Evolutionary conservation across 2,329 filamentous ascomycete genomes (phyloP).

Genomic region (Cytospora paraplurivora): DNA sequence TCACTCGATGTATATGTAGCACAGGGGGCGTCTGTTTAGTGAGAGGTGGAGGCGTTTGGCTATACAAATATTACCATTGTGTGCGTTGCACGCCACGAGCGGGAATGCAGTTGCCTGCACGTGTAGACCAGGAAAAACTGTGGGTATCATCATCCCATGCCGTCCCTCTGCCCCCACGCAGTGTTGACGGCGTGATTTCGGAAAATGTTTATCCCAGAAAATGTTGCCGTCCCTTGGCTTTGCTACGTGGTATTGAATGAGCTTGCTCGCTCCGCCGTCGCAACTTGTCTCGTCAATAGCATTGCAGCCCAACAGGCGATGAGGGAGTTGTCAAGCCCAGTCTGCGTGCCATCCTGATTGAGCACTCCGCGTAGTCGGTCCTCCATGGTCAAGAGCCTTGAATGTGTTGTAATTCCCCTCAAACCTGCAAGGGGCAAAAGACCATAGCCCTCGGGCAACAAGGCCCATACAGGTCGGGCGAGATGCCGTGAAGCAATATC

Average conservation of each 20-base stretch:
- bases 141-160: conserved; percentile 1
- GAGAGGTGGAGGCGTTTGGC: conserved; percentile 3
- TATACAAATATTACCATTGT: background rate
- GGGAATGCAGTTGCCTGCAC: conserved; percentile 17
- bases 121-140: conserved; percentile 10
- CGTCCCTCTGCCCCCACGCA: conserved; percentile 10
- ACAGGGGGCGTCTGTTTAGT: conserved; percentile 3
- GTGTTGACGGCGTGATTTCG: background rate
- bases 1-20: conserved; percentile 17
- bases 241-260: background rate
- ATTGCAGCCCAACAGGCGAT: background rate
- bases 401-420: conserved; percentile 1
- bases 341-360: background rate
- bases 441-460: background rate
- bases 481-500: background rate
- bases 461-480: background rate
- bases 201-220: background rate
- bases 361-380: background rate
- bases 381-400: background rate
- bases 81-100: conserved; percentile 10
- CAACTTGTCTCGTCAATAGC: background rate
- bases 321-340: background rate
- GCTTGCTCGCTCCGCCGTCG: background rate
- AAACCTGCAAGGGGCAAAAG: background rate
- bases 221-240: background rate